Percentiles rank a stretch among this genome's conserved stretches.
Evolutionary conservation across 305 asterid genomes (phyloP).

Genomic region (Fraxinus sp.): DNA sequence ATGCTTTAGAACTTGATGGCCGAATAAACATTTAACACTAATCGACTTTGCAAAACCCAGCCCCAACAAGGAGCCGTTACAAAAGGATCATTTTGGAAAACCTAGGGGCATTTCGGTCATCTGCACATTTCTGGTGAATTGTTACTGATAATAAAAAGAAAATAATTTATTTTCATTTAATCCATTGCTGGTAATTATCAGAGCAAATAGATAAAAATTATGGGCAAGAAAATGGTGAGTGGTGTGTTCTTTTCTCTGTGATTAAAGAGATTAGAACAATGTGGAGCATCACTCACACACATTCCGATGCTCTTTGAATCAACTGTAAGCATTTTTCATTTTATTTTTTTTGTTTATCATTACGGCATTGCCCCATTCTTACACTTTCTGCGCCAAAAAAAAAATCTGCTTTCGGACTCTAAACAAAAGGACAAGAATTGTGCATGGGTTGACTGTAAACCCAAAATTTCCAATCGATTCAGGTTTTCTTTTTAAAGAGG

Average conservation of each 20-base stretch:
- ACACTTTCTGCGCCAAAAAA: conserved; percentile 11
- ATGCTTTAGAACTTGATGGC: neutral
- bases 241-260: neutral
- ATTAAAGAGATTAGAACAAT: conserved; percentile 19
- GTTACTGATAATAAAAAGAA: too few relatives aligned
- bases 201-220: neutral
- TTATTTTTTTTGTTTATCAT: neutral
- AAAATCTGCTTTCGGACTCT: neutral
- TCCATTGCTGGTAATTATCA: neutral
- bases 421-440: conserved; percentile 25
- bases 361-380: conserved; percentile 8
- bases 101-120: conserved; percentile 30
- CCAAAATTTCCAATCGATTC: conserved; percentile 26
- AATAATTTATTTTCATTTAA: neutral
- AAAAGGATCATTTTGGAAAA: neutral
- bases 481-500: conserved; percentile 16
- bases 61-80: conserved; percentile 31
- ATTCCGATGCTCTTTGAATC: conserved; percentile 33
- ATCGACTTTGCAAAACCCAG: neutral
- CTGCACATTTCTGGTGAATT: conserved; percentile 14
- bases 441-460: conserved; percentile 23
- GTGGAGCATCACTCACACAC: conserved; percentile 36
- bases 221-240: conserved; percentile 13
- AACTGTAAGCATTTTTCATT: conserved; percentile 16
- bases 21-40: too few relatives aligned